Conservation (phyloP, 306 rosid genomes). For the Malus asiatica region DNA sequence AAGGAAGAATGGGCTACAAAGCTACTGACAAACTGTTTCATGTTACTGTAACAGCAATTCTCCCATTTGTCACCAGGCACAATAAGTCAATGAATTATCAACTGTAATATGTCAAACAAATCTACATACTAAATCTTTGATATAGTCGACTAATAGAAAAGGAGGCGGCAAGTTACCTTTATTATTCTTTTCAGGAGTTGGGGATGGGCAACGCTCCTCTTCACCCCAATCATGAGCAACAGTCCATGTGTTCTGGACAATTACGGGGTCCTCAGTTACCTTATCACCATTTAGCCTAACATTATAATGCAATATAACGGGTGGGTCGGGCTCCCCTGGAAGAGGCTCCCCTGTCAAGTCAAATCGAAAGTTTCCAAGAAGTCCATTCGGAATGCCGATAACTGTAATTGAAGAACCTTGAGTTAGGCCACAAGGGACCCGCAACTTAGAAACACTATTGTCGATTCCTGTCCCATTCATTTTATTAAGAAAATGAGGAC, state of each 20-base stretch:
- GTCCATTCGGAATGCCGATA: slow-evolving; percentile 83
- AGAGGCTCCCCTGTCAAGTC: slow-evolving; percentile 89
- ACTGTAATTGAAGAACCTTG: slow-evolving; percentile 91
- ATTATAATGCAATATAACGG: slow-evolving; percentile 87
- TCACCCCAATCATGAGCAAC: slow-evolving; percentile 92
- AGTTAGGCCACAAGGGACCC: slow-evolving; percentile 88
- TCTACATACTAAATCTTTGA: neutral
- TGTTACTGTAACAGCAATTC: neutral
- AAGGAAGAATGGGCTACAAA: neutral
- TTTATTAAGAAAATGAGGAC: slow-evolving; percentile 84
- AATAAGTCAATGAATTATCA: neutral
- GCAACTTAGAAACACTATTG: slow-evolving; percentile 49
- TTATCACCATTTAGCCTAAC: slow-evolving; percentile 95
- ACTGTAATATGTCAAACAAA: neutral
- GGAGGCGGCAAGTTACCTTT: slow-evolving; percentile 45
- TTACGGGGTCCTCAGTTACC: slow-evolving; percentile 90
- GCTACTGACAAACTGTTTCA: neutral
- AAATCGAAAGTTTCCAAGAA: slow-evolving; percentile 78
- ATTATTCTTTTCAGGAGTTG: slow-evolving; percentile 54
- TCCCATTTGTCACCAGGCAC: neutral
- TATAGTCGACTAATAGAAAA: slow-evolving; percentile 11
- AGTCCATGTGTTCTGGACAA: slow-evolving; percentile 97
- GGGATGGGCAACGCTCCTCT: slow-evolving; percentile 97
- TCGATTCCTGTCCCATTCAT: slow-evolving; percentile 61
- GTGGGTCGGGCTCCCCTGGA: slow-evolving; percentile 98